phyloP scores from a whole-genome alignment of 257 asterid species.

The Agastache rugosa region DNA sequence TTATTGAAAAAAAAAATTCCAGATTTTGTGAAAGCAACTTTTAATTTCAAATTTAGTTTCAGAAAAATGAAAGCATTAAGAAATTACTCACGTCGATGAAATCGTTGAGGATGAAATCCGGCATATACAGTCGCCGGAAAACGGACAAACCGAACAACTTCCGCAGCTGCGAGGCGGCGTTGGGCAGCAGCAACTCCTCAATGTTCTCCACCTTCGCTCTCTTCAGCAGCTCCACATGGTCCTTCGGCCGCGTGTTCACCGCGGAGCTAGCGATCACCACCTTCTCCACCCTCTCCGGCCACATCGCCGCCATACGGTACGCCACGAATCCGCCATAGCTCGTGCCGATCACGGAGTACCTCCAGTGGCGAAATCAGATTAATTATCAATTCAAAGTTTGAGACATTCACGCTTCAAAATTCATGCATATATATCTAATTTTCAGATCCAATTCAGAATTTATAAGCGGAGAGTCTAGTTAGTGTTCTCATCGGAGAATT shows the following conservation, averaged over 20 bases:
- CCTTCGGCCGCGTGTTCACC: conserved; percentile 55
- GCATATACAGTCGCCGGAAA: conserved; percentile 48
- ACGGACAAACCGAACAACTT: conserved; percentile 43
- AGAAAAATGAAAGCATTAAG: neutral
- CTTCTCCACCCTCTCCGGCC: conserved; percentile 81
- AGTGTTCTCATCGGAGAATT: neutral
- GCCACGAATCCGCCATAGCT: conserved; percentile 95
- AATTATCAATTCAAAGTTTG: neutral
- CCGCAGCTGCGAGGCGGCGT: conserved; percentile 50
- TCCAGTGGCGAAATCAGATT: conserved; percentile 1
- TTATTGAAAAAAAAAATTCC: neutral
- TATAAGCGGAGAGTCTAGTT: neutral
- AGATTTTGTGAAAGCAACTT: too few species aligned
- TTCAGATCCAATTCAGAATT: neutral
- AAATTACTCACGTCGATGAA: conserved; percentile 39
- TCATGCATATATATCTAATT: neutral
- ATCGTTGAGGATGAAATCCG: conserved; percentile 73
- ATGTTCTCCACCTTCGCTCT: conserved; percentile 52
- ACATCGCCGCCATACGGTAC: conserved; percentile 64
- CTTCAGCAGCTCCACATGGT: conserved; percentile 51
- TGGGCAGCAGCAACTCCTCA: conserved; percentile 70
- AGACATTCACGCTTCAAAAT: neutral
- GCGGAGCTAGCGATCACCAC: conserved; percentile 88
- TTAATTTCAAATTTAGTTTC: neutral
- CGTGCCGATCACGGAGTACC: conserved; percentile 69